Evolutionary conservation across 495 filamentous ascomycete species (phyloP).

Genomic region (Xylaria longipes): DNA sequence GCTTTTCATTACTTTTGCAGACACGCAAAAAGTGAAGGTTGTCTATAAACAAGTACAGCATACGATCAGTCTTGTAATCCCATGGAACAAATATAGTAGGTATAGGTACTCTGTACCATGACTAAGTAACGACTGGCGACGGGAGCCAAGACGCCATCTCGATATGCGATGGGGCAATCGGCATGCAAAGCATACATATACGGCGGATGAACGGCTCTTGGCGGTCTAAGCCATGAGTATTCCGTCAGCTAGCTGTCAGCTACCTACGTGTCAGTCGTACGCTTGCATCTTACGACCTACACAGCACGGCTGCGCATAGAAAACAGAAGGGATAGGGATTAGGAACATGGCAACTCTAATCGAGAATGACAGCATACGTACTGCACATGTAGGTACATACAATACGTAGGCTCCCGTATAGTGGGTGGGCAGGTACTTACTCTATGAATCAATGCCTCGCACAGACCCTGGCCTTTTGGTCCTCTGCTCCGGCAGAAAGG

Average conservation of each 20-base stretch:
- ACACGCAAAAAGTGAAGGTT: neutral
- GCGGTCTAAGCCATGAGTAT: constrained; percentile 10
- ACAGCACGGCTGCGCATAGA: neutral
- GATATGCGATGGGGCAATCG: constrained; percentile 15
- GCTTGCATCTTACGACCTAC: neutral
- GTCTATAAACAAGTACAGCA: too few species aligned
- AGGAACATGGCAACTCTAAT: neutral
- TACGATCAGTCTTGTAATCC: too few species aligned
- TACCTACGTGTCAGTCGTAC: constrained; percentile 1
- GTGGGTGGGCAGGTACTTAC: neutral
- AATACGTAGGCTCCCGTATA: neutral
- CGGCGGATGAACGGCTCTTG: constrained; percentile 15
- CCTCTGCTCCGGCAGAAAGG: constrained; percentile 2
- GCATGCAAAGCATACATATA: constrained; percentile 5
- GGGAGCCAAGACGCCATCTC: constrained; percentile 25
- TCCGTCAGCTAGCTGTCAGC: constrained; percentile 7
- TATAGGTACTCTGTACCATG: neutral
- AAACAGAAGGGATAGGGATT: neutral
- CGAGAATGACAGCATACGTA: neutral
- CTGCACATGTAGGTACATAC: too few species aligned
- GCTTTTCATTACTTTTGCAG: too few species aligned
- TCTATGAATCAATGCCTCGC: neutral
- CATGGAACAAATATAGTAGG: too few species aligned
- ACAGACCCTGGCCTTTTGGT: neutral
- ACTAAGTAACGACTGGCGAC: neutral